These are phyloP conservation scores for Solanum habrochaites DNA, from an alignment of 257 asterid species.

Conservation along the genomic window DNA sequence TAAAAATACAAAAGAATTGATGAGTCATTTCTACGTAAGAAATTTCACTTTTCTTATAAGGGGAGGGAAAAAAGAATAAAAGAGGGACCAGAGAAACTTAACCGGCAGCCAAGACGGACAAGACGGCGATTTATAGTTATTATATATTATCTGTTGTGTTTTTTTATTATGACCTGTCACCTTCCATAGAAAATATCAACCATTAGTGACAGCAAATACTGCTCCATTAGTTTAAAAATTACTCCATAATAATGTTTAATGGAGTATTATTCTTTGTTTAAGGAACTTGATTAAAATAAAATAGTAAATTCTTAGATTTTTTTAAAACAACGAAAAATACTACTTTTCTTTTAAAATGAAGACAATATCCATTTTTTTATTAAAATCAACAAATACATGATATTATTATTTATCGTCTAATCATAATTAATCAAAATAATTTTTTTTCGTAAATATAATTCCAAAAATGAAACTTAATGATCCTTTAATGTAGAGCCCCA, in stretches of 20 bases:
- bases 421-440: no score
- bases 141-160: background rate
- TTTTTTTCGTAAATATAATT: background rate
- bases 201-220: background rate
- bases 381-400: background rate
- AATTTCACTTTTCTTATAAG: no score
- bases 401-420: background rate
- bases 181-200: background rate
- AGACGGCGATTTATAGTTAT: no score
- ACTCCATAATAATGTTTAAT: background rate
- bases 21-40: no score
- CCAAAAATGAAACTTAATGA: background rate
- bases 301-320: background rate
- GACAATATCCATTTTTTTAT: background rate
- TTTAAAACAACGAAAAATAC: fast-evolving
- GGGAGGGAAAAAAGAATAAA: no score
- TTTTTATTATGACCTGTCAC: background rate
- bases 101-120: fast-evolving
- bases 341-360: background rate
- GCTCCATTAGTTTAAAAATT: background rate
- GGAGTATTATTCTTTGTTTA: background rate
- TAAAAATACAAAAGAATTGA: no score
- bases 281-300: background rate
- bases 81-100: no score
- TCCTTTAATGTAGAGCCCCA: background rate